Conservation (phyloP, 345 rosid genomes). For the Durio zibethinus region DNA sequence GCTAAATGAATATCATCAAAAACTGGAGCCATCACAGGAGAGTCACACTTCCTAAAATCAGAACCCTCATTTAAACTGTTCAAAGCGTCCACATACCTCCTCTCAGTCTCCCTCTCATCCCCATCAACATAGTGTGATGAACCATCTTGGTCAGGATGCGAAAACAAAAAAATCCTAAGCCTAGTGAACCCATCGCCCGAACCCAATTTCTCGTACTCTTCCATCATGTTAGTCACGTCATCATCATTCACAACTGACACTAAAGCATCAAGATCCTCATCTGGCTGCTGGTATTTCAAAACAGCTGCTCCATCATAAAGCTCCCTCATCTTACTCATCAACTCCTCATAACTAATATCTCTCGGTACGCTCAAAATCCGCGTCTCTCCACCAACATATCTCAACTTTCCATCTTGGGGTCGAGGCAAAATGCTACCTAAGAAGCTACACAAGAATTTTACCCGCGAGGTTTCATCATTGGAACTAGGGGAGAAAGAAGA, state of each 20-base stretch:
- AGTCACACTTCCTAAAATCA: slow-evolving; percentile 64
- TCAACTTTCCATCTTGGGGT: slow-evolving; percentile 86
- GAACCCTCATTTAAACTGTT: slow-evolving; percentile 73
- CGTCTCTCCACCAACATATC: slow-evolving; percentile 96
- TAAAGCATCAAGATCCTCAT: slow-evolving; percentile 97
- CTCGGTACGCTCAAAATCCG: slow-evolving; percentile 72
- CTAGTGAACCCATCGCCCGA: slow-evolving; percentile 88
- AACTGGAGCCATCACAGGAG: slow-evolving; percentile 31
- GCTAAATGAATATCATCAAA: slow-evolving; percentile 36
- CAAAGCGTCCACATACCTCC: slow-evolving; percentile 93
- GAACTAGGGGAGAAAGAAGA: slow-evolving; percentile 29
- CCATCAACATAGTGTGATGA: slow-evolving; percentile 60
- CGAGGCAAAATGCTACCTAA: slow-evolving; percentile 89
- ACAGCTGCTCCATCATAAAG: slow-evolving; percentile 71
- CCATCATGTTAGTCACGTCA: slow-evolving; percentile 95
- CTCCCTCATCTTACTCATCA: slow-evolving; percentile 84
- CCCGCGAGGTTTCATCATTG: slow-evolving; percentile 67
- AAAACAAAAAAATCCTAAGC: slow-evolving; percentile 88
- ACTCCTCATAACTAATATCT: slow-evolving; percentile 67
- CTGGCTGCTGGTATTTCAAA: slow-evolving; percentile 95
- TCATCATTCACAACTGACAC: slow-evolving; percentile 96
- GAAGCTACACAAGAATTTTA: slow-evolving; percentile 89
- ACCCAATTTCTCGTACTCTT: slow-evolving; percentile 92
- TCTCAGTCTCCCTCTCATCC: slow-evolving; percentile 81
- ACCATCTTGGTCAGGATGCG: slow-evolving; percentile 66